A percentile compares a stretch with the other conserved stretches of the same genome.
Evolutionary conservation across 148 eudicot species (phyloP).

Genomic region (Silene latifolia): DNA sequence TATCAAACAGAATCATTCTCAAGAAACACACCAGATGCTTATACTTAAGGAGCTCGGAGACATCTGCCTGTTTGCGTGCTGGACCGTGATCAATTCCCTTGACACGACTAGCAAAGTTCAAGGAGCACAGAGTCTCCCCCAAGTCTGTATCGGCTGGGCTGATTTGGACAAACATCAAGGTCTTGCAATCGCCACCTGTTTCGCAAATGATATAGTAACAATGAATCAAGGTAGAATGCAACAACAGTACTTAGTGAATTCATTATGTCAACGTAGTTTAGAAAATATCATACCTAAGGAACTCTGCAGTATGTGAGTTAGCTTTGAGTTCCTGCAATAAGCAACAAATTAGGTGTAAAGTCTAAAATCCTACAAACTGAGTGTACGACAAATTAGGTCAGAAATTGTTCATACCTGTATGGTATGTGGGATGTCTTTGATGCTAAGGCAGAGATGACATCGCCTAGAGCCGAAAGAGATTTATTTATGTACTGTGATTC

Average conservation of each 20-base stretch:
- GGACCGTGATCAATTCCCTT: slow-evolving; percentile 92
- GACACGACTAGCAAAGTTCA: slow-evolving; percentile 95
- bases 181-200: slow-evolving; percentile 93
- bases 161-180: slow-evolving; percentile 91
- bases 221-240: neutral
- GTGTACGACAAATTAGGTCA: neutral
- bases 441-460: slow-evolving; percentile 93
- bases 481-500: slow-evolving; percentile 95
- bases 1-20: neutral
- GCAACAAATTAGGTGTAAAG: slow-evolving; percentile 6
- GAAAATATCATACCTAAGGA: slow-evolving; percentile 63
- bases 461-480: slow-evolving; percentile 92
- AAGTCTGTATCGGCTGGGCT: slow-evolving; percentile 67
- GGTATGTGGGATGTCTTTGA: slow-evolving; percentile 86
- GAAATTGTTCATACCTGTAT: slow-evolving; percentile 46
- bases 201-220: neutral
- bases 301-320: slow-evolving; percentile 95
- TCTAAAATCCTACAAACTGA: neutral
- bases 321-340: slow-evolving; percentile 82
- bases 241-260: neutral
- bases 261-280: slow-evolving; percentile 4
- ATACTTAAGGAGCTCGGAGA: slow-evolving; percentile 72
- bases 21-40: slow-evolving; percentile 71
- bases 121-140: slow-evolving; percentile 89
- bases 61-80: slow-evolving; percentile 78